These are phyloP conservation scores for Rhododendron ferrugineum DNA, from an alignment of 148 eudicot species.

Conservation along the genomic window DNA sequence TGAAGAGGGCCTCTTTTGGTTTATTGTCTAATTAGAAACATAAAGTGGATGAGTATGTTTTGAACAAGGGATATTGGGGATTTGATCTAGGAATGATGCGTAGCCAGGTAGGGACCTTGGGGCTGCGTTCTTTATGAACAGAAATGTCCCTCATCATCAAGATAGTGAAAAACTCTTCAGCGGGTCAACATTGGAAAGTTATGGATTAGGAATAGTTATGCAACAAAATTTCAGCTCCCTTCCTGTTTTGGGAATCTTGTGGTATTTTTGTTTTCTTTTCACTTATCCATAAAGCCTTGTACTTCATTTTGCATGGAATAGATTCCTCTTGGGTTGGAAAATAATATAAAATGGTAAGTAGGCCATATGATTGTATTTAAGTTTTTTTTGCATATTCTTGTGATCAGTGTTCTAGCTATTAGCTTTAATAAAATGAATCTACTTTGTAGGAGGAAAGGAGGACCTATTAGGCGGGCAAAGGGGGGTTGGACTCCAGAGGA, in stretches of 20 bases:
- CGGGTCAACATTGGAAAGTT: neutral
- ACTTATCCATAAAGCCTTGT: neutral
- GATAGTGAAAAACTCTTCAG: neutral
- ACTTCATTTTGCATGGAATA: neutral
- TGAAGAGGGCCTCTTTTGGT: neutral
- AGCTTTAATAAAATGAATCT: slow-evolving; percentile 8
- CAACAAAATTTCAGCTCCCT: neutral
- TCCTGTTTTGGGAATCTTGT: neutral
- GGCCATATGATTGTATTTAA: neutral
- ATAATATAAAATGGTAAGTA: neutral
- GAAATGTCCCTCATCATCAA: neutral
- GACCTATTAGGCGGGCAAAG: slow-evolving; percentile 95
- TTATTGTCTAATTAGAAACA: neutral
- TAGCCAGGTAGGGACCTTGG: neutral
- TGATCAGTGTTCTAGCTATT: neutral
- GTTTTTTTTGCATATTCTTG: neutral
- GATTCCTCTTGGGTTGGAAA: neutral
- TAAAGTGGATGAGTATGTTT: neutral
- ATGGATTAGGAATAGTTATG: neutral
- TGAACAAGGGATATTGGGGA: neutral
- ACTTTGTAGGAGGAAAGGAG: slow-evolving; percentile 69
- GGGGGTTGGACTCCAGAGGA: slow-evolving; percentile 99
- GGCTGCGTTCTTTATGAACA: neutral
- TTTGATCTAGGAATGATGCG: neutral
- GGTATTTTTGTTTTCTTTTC: neutral